phyloP scores from a whole-genome alignment of 192 early-diverging fungal genomes.

The Podila horticola region DNA sequence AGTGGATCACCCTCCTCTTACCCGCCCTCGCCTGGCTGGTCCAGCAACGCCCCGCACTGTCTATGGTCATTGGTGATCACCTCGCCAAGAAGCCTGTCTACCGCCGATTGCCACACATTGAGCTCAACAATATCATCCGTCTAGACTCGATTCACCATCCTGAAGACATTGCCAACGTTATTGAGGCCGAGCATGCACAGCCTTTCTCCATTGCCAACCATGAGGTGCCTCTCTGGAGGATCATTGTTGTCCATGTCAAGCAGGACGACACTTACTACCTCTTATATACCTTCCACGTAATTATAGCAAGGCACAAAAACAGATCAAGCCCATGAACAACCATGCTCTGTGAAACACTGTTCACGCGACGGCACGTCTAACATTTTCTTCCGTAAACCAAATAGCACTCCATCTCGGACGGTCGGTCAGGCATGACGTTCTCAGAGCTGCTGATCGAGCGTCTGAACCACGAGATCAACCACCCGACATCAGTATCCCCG shows the following conservation, averaged over 20 bases:
- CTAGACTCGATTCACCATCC: conserved; percentile 1
- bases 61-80: conserved; percentile 29
- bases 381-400: too few species aligned
- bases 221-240: conserved; percentile 32
- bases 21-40: conserved; percentile 34
- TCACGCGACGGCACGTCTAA: too few species aligned
- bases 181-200: conserved; percentile 18
- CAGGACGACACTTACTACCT: conserved; percentile 27
- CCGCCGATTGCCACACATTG: conserved; percentile 17
- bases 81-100: conserved; percentile 12
- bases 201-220: conserved; percentile 2
- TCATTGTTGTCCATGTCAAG: conserved; percentile 28
- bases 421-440: conserved; percentile 20
- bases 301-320: too few species aligned
- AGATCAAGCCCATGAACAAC: too few species aligned
- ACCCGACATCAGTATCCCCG: not conserved
- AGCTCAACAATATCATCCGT: conserved; percentile 11
- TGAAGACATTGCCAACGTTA: conserved; percentile 8
- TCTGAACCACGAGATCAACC: conserved; percentile 10
- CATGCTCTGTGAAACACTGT: too few species aligned
- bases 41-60: conserved; percentile 22
- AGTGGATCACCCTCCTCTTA: conserved; percentile 25
- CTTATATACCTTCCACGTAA: conserved; percentile 12
- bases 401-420: conserved; percentile 11
- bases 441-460: conserved; percentile 27